Base-by-base conservation (phyloP, 768 basidiomycete species). In the Podaxis sp. region DNA sequence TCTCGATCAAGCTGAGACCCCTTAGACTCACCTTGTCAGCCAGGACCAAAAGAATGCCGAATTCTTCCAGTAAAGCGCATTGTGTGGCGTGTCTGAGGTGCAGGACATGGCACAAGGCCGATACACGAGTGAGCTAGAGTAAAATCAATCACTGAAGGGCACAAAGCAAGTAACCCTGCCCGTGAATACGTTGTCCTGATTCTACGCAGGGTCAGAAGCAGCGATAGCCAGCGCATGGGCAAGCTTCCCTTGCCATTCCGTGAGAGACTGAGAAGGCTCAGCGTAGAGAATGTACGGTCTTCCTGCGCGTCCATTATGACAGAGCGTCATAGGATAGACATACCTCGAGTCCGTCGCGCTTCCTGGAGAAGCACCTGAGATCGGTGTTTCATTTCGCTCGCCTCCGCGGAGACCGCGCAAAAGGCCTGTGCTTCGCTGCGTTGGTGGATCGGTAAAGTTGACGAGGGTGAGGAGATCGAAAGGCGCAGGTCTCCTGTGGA, bases 81-180 rank as follows among this genome's bases (percentile, higher is more conserved):
- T 97, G 95, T 2, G 94, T 93, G 36, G 98, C 95, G 77, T 87
- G 85, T 73, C 92, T 93, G 41, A 98, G 79, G 71, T 98, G 96
- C 1, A 98, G 79, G 22, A 99, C 96, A 44, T 94, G 91, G 33
- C 93, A 87, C 79, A 97, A 84, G 2, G 95, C 93, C 95, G 57
- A 17, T 38, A 50, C 12, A 68, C 84, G 33, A 82, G 65, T 90
- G 17, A 67, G 54, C 4, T 63, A 53, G 37, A 26, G 8, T 33
- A n/a, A 46, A 22, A 15, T 24, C 10, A 46, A 49, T 68, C 60
- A 84, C 94, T 89, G 73, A 98, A 95, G 1, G 96, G 95, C 37
- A 93, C 91, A 0, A 95, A 96, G 72, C 96, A 97, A 5, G 96
- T 96, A 60, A 96, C 96, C 72, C 87, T 92, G 24, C 93, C 93